Conservation (phyloP, 164 flowering plant species). For the Taxillus chinensis region DNA sequence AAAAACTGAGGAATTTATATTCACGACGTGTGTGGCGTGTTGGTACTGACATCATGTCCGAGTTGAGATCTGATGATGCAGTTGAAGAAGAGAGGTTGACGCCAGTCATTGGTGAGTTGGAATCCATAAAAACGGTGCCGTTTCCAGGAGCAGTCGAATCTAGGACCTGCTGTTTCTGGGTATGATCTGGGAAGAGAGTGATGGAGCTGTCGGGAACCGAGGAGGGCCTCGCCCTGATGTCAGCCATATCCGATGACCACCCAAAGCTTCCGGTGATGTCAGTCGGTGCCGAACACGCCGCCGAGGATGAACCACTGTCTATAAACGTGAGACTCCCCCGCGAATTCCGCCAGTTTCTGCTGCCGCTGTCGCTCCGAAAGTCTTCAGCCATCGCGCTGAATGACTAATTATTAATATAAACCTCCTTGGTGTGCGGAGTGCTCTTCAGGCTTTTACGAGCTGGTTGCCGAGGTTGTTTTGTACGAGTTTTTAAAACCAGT, state of each 20-base stretch:
- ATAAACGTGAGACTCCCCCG: conserved; percentile 14
- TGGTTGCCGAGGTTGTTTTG: no score
- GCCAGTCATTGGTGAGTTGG: conserved; percentile 41
- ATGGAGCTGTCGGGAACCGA: conserved; percentile 18
- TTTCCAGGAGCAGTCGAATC: conserved; percentile 12
- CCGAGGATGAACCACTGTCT: conserved; percentile 10
- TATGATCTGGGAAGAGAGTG: conserved; percentile 15
- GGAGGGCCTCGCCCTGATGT: conserved; percentile 23
- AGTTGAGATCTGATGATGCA: conserved; percentile 40
- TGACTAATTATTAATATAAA: not conserved
- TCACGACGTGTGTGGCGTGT: conserved; percentile 28
- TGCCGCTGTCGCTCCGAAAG: conserved; percentile 36
- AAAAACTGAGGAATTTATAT: conserved; percentile 11
- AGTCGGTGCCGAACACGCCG: conserved; percentile 36
- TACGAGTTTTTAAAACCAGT: no score
- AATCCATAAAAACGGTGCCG: conserved; percentile 26
- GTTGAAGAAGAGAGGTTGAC: conserved; percentile 30
- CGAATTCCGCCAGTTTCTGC: conserved; percentile 57
- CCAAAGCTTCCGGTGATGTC: conserved; percentile 26
- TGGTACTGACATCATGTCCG: conserved; percentile 40
- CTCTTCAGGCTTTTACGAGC: no score
- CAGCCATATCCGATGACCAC: conserved; percentile 25
- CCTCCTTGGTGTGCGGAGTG: no score
- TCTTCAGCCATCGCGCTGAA: conserved; percentile 47
- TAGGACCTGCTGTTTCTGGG: conserved; percentile 23